These are phyloP conservation scores for Rhizopogon roseolus DNA, from an alignment of 768 basidiomycete species.

Conservation along the genomic window DNA sequence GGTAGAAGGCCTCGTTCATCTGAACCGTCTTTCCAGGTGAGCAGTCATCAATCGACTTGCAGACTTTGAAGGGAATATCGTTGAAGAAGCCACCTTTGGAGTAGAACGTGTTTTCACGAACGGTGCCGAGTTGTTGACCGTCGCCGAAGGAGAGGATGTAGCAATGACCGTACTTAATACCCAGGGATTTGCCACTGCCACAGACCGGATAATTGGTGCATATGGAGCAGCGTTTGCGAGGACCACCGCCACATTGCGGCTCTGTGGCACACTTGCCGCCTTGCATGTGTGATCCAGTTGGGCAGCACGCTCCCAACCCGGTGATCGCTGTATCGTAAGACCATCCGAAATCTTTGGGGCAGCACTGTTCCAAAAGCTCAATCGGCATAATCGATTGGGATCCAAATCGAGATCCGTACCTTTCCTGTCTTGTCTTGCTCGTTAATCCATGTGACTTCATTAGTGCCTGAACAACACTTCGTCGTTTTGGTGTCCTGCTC, in stretches of 20 bases:
- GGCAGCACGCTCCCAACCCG: too few relatives aligned
- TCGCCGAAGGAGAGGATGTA: constrained; percentile 1
- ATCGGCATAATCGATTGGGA: too few relatives aligned
- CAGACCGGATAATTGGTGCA: not conserved
- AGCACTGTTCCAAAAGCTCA: too few relatives aligned
- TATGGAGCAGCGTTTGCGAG: constrained; percentile 1
- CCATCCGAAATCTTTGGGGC: too few relatives aligned
- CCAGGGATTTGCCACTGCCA: not conserved
- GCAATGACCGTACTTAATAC: not conserved
- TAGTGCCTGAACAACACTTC: too few relatives aligned
- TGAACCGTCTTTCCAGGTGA: not conserved
- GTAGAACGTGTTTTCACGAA: not conserved
- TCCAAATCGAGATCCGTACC: too few relatives aligned
- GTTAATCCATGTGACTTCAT: too few relatives aligned
- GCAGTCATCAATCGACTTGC: not conserved
- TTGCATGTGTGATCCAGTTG: too few relatives aligned
- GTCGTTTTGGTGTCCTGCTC: too few relatives aligned
- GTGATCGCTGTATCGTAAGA: too few relatives aligned
- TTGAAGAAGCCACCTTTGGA: not conserved
- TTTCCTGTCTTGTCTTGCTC: too few relatives aligned
- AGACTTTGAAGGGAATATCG: constrained; percentile 1
- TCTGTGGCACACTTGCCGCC: constrained; percentile 21
- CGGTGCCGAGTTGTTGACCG: not conserved
- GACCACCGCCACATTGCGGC: constrained; percentile 28
- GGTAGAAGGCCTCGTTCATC: not conserved